Base-by-base conservation (phyloP, 23 red algal species). In the Gracilaria gracilis region DNA sequence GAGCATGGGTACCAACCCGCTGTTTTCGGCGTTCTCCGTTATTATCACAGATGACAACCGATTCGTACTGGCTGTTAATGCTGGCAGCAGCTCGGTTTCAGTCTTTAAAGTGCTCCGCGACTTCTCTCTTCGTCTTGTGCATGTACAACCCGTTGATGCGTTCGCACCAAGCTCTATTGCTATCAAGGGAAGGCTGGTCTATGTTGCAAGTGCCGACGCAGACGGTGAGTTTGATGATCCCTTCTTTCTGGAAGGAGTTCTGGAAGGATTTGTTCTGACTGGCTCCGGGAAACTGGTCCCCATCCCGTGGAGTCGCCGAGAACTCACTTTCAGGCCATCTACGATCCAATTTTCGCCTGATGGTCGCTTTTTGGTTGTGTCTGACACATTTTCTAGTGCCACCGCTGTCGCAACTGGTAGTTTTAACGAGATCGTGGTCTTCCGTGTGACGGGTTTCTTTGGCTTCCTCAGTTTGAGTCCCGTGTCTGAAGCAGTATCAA, bases 71-170 rank as follows among this genome's bases (percentile, higher is more conserved):
- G 80, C 53, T 20, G 80, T 84, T 51, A 84, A 84, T 61, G 80
- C 80, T 61, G 80, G 80, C 25, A 84, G 80, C 34, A 84, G 58
- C 23, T 84, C 80, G 9, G 61, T 84, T 37, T 84, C 80, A 66
- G 80, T 84, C 20, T 64, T 84, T 21, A 33, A 67, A 62, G 58
- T 84, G 21, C 57, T 39, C 19, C 61, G 48, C 20, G 80, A 84
- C 80, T 84, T 84, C 80, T 54, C 51, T 33, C 80, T 84, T 24
- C 40, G 28, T 39, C 54, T 62, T 28, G 54, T 46, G 25, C 54
- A 42, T 62, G 61, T 84, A 23, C 80, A 62, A 27, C n/a, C n/a
- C 21, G 80, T 84, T 33, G 36, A 28, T 47, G 80, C 48, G 6
- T 64, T 61, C 21, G 80, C 48, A 39, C 80, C 80, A 36, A 62